A percentile compares a stretch with the other conserved stretches of the same genome.
These are phyloP conservation scores for Penicillium sp. DNA, from an alignment of 2,329 filamentous ascomycete species.

Conservation along the genomic window DNA sequence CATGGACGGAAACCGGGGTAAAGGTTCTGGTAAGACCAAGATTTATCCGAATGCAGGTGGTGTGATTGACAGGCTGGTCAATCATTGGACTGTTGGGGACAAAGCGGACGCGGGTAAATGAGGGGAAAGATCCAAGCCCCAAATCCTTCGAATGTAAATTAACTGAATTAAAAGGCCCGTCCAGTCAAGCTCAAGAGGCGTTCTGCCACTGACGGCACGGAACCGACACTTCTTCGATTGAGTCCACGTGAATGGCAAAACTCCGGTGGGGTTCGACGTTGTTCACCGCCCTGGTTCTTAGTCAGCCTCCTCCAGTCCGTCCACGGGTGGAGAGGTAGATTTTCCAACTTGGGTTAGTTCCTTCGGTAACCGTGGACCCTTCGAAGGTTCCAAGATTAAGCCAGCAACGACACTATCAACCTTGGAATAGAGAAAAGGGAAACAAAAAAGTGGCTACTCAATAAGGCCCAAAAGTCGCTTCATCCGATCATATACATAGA, in stretches of 20 bases:
- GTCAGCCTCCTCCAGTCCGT: neutral
- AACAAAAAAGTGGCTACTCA: neutral
- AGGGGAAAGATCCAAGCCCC: conserved; percentile 19
- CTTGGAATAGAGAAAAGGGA: neutral
- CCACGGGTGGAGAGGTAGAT: neutral
- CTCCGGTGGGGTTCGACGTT: conserved; percentile 25
- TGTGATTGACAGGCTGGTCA: conserved; percentile 6
- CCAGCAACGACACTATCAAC: neutral
- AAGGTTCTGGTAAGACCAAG: conserved; percentile 9
- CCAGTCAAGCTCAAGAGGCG: conserved; percentile 21
- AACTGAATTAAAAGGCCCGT: neutral
- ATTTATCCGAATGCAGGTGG: conserved; percentile 22
- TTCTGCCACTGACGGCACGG: conserved; percentile 12
- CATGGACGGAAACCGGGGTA: conserved; percentile 20
- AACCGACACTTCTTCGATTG: conserved; percentile 5
- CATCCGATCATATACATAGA: conserved; percentile 63
- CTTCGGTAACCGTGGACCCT: neutral
- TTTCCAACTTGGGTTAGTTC: neutral
- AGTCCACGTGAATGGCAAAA: conserved; percentile 16
- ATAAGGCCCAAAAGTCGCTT: neutral
- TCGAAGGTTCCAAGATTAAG: neutral
- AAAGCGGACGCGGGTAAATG: conserved; percentile 6
- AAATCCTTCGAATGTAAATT: conserved; percentile 1
- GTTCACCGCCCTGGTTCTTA: neutral
- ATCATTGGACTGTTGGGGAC: conserved; percentile 8